Conservation (phyloP, 2,329 filamentous ascomycete genomes). For the Alternaria arbusti region DNA sequence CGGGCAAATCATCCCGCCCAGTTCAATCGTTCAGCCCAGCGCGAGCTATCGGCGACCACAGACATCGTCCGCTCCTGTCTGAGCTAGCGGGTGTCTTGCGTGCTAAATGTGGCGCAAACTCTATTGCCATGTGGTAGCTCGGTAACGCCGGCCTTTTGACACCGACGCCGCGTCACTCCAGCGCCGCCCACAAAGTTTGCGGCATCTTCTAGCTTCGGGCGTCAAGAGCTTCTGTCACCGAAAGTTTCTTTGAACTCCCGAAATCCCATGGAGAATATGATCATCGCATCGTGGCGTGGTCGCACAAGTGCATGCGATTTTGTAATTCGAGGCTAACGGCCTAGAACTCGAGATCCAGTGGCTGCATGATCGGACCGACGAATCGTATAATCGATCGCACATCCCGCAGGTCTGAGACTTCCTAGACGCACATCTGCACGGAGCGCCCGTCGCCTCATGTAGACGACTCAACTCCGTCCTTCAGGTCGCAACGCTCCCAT, state of each 20-base stretch:
- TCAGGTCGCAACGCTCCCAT: not conserved
- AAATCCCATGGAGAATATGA: not conserved
- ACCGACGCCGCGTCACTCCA: not conserved
- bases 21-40: not conserved
- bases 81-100: not conserved
- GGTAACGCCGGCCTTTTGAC: not conserved
- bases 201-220: not conserved
- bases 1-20: not conserved
- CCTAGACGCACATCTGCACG: constrained; percentile 4
- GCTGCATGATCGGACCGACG: not conserved
- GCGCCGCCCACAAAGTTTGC: not conserved
- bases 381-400: constrained; percentile 1
- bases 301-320: not conserved
- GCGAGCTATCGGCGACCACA: not conserved
- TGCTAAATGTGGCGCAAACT: constrained; percentile 2
- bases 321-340: not conserved
- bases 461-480: not conserved
- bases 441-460: not conserved
- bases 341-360: not conserved
- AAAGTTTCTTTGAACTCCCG: not conserved
- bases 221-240: not conserved
- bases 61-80: not conserved
- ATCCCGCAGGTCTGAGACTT: constrained; percentile 4
- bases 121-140: not conserved
- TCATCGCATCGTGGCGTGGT: not conserved